Evolutionary conservation across 331 rosid genomes (phyloP), one percentile per base, ranked within the genome.

Genomic region (Stylosanthes scabra): DNA sequence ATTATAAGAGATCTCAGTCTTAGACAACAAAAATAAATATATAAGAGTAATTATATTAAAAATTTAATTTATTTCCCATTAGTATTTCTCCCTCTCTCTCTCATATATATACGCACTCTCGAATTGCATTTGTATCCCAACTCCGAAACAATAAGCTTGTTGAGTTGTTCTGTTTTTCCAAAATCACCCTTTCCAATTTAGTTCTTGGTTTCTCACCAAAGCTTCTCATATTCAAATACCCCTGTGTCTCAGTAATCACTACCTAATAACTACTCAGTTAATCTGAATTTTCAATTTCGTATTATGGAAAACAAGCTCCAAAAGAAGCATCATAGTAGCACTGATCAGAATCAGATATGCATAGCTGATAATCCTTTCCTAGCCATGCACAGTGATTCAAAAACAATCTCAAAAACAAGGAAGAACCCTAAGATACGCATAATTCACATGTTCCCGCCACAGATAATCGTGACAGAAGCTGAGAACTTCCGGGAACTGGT

Each of bases 401-500:
- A 81, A 34, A 44, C 74, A 51, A 86, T 88, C 42, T 86, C 87
- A 3, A 90, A 90, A 55, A 31, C 84, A 34, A 34, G 39, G 39
- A 34, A 34, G 4, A 90, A 78, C 74, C 89, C 93, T 40, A 86
- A 87, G 72, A 86, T 90, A 49, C 85, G 96, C 46, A 90, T 90
- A 42, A 88, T 87, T 68, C 96, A 88, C 80, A 82, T 90, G 61
- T 86, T 87, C 29, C 91, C 93, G 8, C 96, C 93, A 2, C 87
- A 88, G 64, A 84, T 90, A 77, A 90, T 90, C 88, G 80, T 84
- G 80, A 90, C 93, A 20, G 96, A 90, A 79, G 93, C 58, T 2
- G 89, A 83, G 0, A 90, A 90, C 68, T 90, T 90, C 79, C 59
- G 93, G 52, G 96, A 90, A 40, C 68, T 90, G 3, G 96, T 90